Percentiles rank a stretch among this genome's conserved stretches.
Evolutionary conservation across 2,329 filamentous ascomycete genomes (phyloP).

Genomic region (Drechslera avenae): DNA sequence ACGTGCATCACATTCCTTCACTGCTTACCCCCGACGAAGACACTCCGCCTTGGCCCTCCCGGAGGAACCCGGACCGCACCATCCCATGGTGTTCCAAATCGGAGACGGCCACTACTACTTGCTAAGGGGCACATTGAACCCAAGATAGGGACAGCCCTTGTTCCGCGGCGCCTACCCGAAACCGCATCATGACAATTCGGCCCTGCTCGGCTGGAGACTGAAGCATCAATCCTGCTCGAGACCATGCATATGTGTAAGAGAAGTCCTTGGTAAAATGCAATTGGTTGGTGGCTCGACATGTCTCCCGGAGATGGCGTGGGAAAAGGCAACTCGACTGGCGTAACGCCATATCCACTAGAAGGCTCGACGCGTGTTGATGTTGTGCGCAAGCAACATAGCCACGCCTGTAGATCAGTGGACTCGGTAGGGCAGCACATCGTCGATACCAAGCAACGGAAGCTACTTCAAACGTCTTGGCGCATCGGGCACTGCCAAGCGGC

Average conservation of each 20-base stretch:
- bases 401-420: conserved; percentile 6
- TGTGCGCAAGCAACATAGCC: conserved; percentile 12
- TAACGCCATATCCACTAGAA: background rate
- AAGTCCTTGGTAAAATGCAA: background rate
- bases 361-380: background rate
- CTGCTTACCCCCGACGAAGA: conserved; percentile 27
- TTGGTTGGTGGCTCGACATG: background rate
- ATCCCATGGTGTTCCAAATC: conserved; percentile 10
- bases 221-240: background rate
- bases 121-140: background rate
- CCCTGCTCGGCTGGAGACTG: conserved; percentile 2
- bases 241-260: conserved; percentile 2
- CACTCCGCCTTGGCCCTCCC: conserved; percentile 18
- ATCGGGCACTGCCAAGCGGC: conserved; percentile 29
- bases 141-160: conserved; percentile 15
- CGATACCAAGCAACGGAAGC: conserved; percentile 15
- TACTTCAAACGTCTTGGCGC: conserved; percentile 33
- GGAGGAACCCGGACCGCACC: conserved; percentile 23
- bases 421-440: conserved; percentile 14
- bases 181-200: conserved; percentile 6
- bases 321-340: background rate
- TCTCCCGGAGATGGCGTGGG: background rate
- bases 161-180: conserved; percentile 12
- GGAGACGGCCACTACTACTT: conserved; percentile 9
- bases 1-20: conserved; percentile 33